Percentiles rank a stretch among this genome's conserved stretches.
Evolutionary conservation across 2,329 filamentous ascomycete genomes (phyloP).

Genomic region (Drechslerella dactyloides): DNA sequence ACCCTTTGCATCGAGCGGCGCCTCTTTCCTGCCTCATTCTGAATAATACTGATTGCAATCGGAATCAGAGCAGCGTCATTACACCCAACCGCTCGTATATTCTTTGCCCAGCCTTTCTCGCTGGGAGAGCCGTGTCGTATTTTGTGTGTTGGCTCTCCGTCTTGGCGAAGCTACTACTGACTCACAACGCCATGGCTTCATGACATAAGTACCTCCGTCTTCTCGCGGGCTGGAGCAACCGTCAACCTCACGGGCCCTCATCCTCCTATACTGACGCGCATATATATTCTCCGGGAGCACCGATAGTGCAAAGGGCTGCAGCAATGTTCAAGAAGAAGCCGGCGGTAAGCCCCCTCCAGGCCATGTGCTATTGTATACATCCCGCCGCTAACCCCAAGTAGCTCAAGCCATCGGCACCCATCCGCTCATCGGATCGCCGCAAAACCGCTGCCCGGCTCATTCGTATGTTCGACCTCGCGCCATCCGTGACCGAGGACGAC

Average conservation of each 20-base stretch:
- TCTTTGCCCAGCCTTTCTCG: background rate
- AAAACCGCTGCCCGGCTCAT: conserved; percentile 73
- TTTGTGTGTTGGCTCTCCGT: background rate
- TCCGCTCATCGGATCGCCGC: conserved; percentile 71
- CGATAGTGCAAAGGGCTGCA: background rate
- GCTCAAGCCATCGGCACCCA: conserved; percentile 71
- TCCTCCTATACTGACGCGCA: background rate
- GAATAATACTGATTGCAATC: too few species aligned
- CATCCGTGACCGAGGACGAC: conserved; percentile 29
- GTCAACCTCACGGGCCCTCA: background rate
- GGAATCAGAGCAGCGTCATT: too few species aligned
- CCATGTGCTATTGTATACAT: too few species aligned
- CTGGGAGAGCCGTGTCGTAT: background rate
- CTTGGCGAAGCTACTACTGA: background rate
- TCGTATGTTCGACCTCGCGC: conserved; percentile 62
- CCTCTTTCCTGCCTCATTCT: too few species aligned
- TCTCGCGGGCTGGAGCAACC: background rate
- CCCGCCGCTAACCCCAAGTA: conserved; percentile 54
- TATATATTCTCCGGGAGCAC: background rate
- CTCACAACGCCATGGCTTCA: background rate
- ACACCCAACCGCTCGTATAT: too few species aligned
- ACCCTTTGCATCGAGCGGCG: too few species aligned
- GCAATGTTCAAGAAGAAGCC: conserved; percentile 48
- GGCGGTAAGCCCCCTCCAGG: conserved; percentile 16
- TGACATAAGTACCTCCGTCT: background rate